Conservation (phyloP, 2,329 filamentous ascomycete species). For the Hymenoscyphus occultus region DNA sequence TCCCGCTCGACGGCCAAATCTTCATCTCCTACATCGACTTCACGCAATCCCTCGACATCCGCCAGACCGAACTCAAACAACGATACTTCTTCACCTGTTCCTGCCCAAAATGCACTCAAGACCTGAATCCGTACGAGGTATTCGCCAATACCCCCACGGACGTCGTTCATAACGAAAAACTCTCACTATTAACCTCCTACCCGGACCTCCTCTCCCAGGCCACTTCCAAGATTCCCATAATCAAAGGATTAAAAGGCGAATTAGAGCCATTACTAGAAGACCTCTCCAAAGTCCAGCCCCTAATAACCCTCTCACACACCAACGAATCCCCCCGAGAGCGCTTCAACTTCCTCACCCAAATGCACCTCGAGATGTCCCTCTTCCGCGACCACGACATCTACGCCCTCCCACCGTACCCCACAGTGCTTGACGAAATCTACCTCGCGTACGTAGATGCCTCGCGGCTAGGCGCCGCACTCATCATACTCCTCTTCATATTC, state of each 20-base stretch:
- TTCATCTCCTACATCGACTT: conserved; percentile 60
- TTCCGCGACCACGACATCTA: conserved; percentile 11
- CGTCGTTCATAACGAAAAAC: neutral
- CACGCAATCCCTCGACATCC: conserved; percentile 22
- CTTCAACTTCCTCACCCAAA: conserved; percentile 8
- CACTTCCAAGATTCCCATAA: neutral
- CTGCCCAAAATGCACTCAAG: conserved; percentile 26
- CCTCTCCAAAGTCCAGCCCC: neutral
- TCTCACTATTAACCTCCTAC: conserved; percentile 10
- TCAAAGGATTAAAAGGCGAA: neutral
- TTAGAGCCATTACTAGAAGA: neutral
- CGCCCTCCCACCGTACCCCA: conserved; percentile 32
- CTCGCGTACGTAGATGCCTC: conserved; percentile 43
- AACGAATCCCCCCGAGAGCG: neutral
- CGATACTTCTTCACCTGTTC: conserved; percentile 32
- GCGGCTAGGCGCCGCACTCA: conserved; percentile 43
- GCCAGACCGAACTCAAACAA: conserved; percentile 21
- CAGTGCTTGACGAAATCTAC: conserved; percentile 44
- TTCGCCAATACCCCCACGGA: conserved; percentile 11
- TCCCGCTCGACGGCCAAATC: conserved; percentile 54
- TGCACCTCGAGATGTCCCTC: neutral
- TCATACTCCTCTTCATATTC: conserved; percentile 39
- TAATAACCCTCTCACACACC: conserved; percentile 1
- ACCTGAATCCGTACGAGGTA: conserved; percentile 21
- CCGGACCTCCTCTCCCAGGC: neutral